phyloP scores from a whole-genome alignment of 2,329 filamentous ascomycete species.

The Ascochyta fabae region DNA sequence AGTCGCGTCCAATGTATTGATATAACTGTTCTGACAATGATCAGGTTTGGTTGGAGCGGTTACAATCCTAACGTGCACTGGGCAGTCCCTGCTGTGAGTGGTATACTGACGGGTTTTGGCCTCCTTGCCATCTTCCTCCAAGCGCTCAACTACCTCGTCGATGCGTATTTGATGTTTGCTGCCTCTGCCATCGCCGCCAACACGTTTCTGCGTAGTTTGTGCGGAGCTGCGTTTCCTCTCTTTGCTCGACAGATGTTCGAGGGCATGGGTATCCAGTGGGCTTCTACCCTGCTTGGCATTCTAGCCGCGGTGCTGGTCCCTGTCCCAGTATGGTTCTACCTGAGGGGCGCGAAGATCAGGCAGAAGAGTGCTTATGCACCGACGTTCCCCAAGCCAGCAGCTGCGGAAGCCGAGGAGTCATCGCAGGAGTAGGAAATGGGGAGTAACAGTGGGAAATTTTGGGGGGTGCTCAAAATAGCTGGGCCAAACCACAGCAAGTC shows the following conservation, averaged over 20 bases:
- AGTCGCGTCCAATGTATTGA: too few species aligned
- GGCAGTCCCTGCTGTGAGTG: constrained; percentile 52
- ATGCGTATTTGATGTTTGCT: constrained; percentile 64
- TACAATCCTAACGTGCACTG: constrained; percentile 54
- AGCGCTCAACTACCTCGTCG: constrained; percentile 66
- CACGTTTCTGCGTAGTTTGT: constrained; percentile 60
- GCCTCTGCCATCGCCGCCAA: constrained; percentile 64
- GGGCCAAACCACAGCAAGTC: too few species aligned
- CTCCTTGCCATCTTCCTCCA: constrained; percentile 65
- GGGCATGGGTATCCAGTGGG: constrained; percentile 59
- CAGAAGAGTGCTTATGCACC: constrained; percentile 54
- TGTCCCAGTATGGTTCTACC: constrained; percentile 54
- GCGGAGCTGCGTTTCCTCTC: constrained; percentile 60
- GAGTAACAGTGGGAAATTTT: not conserved
- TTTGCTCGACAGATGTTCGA: constrained; percentile 64
- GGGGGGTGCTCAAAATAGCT: too few species aligned
- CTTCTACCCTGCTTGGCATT: constrained; percentile 53
- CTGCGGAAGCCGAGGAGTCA: constrained; percentile 14
- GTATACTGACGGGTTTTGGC: constrained; percentile 63
- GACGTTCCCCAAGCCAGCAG: constrained; percentile 28
- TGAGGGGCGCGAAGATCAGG: constrained; percentile 53
- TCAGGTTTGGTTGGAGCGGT: constrained; percentile 48
- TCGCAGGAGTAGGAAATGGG: not conserved
- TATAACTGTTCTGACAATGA: too few species aligned
- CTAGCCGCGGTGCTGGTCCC: constrained; percentile 54